These are phyloP conservation scores for Rosa multiflora DNA, from an alignment of 306 rosid species.

Conservation along the genomic window DNA sequence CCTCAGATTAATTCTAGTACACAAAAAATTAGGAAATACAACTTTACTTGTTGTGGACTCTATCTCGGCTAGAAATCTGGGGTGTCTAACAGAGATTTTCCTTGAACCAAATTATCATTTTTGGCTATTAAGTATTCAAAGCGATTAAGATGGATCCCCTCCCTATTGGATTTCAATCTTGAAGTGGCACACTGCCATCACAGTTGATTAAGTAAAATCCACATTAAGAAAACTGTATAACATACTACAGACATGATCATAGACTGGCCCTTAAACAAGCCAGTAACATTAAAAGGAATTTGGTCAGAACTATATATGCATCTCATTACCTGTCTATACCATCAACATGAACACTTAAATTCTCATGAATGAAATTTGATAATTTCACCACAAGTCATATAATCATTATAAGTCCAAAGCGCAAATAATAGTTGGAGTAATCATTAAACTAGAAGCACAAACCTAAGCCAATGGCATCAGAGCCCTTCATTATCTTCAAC, in stretches of 20 bases:
- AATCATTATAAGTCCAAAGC: not conserved
- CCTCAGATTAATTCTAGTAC: not conserved
- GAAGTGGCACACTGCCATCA: not conserved
- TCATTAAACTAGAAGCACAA: constrained; percentile 30
- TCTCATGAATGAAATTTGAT: not conserved
- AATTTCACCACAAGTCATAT: not conserved
- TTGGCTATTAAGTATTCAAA: not conserved
- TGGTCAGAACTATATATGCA: not conserved
- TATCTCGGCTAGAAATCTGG: not conserved
- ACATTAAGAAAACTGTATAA: not conserved
- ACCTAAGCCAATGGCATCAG: constrained; percentile 99
- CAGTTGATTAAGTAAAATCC: not conserved
- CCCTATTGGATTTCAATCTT: not conserved
- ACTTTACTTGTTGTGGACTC: not conserved
- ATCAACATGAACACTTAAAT: not conserved
- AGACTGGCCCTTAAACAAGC: not conserved
- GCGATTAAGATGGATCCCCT: not conserved
- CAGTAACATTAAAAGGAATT: not conserved
- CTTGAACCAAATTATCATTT: not conserved
- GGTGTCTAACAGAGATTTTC: not conserved
- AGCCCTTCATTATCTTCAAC: constrained; percentile 95
- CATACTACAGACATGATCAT: not conserved
- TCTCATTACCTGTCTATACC: not conserved
- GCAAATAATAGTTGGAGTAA: not conserved
- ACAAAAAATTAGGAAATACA: not conserved